Evolutionary conservation across 495 filamentous ascomycete genomes (phyloP).

Genomic region (Talaromyces ruber): DNA sequence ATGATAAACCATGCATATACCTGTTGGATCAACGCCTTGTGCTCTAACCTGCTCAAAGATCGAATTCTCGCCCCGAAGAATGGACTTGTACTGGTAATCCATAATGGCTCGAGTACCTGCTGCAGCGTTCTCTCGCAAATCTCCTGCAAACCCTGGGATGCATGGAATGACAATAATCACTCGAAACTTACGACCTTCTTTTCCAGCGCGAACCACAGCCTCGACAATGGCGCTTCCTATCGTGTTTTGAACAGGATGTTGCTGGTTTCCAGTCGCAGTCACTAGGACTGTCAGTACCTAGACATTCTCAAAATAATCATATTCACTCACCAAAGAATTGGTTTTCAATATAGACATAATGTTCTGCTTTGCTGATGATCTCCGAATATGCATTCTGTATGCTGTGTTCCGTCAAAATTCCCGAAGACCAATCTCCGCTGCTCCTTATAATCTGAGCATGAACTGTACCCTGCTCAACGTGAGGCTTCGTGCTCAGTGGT

Average conservation of each 20-base stretch:
- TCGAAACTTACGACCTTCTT: conserved; percentile 82
- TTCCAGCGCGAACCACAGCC: conserved; percentile 70
- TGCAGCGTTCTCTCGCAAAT: conserved; percentile 73
- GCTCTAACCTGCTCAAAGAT: conserved; percentile 73
- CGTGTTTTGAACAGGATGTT: conserved; percentile 76
- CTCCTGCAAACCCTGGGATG: conserved; percentile 89
- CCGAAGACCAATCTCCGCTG: conserved; percentile 91
- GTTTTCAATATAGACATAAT: conserved; percentile 96
- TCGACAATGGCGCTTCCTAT: conserved; percentile 86
- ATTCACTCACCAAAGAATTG: conserved; percentile 72
- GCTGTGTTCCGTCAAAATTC: conserved; percentile 78
- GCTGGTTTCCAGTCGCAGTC: conserved; percentile 83
- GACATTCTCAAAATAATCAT: background rate
- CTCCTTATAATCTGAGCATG: conserved; percentile 79
- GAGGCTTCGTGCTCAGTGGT: conserved; percentile 45
- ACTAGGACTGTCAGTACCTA: conserved; percentile 27
- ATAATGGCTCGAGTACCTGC: conserved; percentile 88
- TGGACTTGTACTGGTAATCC: conserved; percentile 98
- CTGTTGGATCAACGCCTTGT: conserved; percentile 67
- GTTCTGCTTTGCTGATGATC: conserved; percentile 72
- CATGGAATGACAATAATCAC: conserved; percentile 86
- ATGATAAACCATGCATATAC: conserved; percentile 15
- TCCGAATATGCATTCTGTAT: conserved; percentile 91
- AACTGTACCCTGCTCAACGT: conserved; percentile 58
- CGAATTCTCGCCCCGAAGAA: conserved; percentile 81